Base-by-base conservation (phyloP, 108 stramenopile genomes). In the Discostella stelligeroides region DNA sequence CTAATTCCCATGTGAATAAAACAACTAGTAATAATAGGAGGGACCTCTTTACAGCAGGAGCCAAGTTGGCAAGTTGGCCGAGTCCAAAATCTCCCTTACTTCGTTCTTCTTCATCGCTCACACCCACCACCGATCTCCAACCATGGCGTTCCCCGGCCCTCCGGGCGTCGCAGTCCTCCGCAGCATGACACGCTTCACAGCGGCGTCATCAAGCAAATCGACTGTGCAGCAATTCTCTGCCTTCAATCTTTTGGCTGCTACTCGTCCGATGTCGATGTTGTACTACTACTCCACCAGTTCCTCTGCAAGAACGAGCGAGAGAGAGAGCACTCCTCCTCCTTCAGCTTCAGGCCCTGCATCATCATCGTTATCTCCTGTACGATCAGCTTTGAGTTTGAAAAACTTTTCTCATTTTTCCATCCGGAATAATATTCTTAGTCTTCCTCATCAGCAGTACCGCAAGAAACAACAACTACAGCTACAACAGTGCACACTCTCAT, bases 401-500 rank as follows among this genome's bases (percentile, higher is more conserved):
- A n/a, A n/a, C 2, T 14, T 56, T 6, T 25, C 55, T 11, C 55
- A 37, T 30, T 37, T 56, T 25, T 6, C 55, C 11, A 37, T 56
- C 30, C 55, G 34, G 28, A 56, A 11, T 21, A 51, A 21, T 21
- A 23, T 11, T 51, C 50, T 2, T 20, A 2, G 18, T 20, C 17
- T 17, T 46, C 5, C 1, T 46, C 5, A 14, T 5, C 45, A 46
- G 5, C 45, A 17, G 17, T 17, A 17, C 15, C n/a, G 45, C 2
- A 17, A 17, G 17, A 17, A 5, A 46, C 45, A 46, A 46, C 1
- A 46, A 17, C 5, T 5, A 5, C 45, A 46, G n/a, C 45, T 5
- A 0, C 51, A 67, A 42, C 38, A 43, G 11, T 34, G 50, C 49
- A 21, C 30, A 14, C 49, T 67, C 14, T 67, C 66, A 14, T 17